Evolutionary conservation across 2,329 filamentous ascomycete species (phyloP).

Genomic region (Xylariaceae sp.): DNA sequence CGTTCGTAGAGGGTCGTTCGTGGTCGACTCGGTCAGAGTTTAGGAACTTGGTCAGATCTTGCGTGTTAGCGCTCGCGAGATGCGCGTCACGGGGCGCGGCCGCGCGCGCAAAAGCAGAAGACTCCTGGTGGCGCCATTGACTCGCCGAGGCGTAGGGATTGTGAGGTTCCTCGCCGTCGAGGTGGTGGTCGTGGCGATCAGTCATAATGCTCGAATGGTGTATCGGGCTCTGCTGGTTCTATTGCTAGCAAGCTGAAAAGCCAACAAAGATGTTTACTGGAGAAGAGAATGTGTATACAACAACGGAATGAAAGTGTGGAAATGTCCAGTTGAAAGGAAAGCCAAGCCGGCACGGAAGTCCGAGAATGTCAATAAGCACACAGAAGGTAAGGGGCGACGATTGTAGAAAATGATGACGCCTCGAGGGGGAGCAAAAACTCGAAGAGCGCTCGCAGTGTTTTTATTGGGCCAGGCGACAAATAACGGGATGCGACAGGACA

Average conservation of each 20-base stretch:
- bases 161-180: conserved; percentile 28
- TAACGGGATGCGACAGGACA: too few species aligned
- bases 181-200: conserved; percentile 16
- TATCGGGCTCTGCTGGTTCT: too few species aligned
- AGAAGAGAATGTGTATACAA: background rate
- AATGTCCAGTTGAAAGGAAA: too few species aligned
- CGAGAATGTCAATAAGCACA: background rate
- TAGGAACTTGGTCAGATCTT: conserved; percentile 52
- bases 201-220: conserved; percentile 14
- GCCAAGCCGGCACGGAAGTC: background rate
- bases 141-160: conserved; percentile 55
- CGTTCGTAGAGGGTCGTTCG: conserved; percentile 24
- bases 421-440: too few species aligned
- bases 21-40: conserved; percentile 50
- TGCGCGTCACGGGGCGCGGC: conserved; percentile 38
- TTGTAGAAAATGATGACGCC: too few species aligned
- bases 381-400: background rate
- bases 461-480: too few species aligned
- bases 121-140: conserved; percentile 63
- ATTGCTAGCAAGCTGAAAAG: background rate
- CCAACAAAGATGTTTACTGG: background rate
- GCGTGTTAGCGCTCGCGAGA: conserved; percentile 35
- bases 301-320: background rate
- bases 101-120: conserved; percentile 49
- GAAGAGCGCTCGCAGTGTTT: too few species aligned